Conservation (phyloP, 2,329 filamentous ascomycete species). For the Cercospora nicotianae region DNA sequence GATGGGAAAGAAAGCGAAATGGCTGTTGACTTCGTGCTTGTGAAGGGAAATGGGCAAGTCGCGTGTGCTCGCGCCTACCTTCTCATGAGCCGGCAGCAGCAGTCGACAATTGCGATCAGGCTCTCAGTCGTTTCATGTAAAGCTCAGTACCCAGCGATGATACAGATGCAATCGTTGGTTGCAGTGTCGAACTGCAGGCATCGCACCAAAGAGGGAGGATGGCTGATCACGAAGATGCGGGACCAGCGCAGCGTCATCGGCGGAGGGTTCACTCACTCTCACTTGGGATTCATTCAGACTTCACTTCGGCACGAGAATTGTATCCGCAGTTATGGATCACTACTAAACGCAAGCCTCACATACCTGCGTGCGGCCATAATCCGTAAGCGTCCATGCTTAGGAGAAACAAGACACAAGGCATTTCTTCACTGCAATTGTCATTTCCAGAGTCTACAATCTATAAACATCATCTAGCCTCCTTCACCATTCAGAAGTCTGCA, state of each 20-base stretch:
- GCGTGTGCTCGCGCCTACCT: background rate
- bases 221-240: background rate
- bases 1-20: background rate
- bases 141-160: background rate
- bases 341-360: background rate
- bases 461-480: background rate
- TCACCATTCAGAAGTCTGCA: background rate
- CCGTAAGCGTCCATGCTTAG: background rate
- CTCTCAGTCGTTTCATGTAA: background rate
- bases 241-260: background rate
- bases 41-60: background rate
- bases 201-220: background rate
- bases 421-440: background rate
- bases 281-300: background rate
- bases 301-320: background rate
- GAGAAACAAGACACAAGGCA: too few species aligned
- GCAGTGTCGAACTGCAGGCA: background rate
- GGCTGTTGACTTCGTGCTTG: background rate
- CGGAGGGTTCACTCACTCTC: background rate
- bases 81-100: background rate
- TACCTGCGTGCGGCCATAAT: background rate
- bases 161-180: background rate
- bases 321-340: background rate
- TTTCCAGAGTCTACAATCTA: background rate
- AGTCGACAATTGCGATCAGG: background rate